A percentile compares a stretch with the other conserved stretches of the same genome.
Evolutionary conservation across 768 basidiomycete species (phyloP).

Genomic region (Leucocoprinus birnbaumii): DNA sequence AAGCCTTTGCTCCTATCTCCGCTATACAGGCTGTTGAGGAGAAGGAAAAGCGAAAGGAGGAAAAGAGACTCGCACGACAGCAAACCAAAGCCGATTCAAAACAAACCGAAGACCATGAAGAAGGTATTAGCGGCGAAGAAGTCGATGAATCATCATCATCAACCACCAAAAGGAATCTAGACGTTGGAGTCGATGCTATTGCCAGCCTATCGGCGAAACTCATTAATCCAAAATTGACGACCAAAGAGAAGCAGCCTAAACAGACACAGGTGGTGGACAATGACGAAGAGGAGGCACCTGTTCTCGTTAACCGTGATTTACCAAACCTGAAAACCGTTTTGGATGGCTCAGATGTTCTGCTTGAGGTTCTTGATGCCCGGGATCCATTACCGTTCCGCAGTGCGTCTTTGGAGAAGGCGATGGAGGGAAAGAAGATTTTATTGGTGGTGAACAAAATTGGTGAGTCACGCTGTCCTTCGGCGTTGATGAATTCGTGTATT

Average conservation of each 20-base stretch:
- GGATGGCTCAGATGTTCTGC: constrained; percentile 72
- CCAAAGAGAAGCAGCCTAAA: constrained; percentile 21
- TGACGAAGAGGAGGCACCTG: constrained; percentile 52
- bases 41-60: constrained; percentile 64
- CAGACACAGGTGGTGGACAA: constrained; percentile 28
- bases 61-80: constrained; percentile 35
- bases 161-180: constrained; percentile 34
- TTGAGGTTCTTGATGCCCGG: constrained; percentile 82
- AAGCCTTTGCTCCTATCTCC: neutral
- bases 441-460: constrained; percentile 89
- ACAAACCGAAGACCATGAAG: constrained; percentile 20
- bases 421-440: constrained; percentile 40
- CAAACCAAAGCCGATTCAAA: constrained; percentile 21
- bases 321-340: constrained; percentile 65
- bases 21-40: constrained; percentile 67
- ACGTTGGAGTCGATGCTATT: constrained; percentile 48
- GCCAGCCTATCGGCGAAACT: constrained; percentile 43
- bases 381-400: constrained; percentile 78
- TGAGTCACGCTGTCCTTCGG: constrained; percentile 32
- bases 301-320: constrained; percentile 60
- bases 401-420: constrained; percentile 51
- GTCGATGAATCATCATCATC: constrained; percentile 22
- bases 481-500: neutral
- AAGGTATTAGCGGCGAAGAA: constrained; percentile 20
- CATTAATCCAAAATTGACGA: constrained; percentile 30